Percentiles rank a stretch among this genome's conserved stretches.
These are phyloP conservation scores for Trichoderma brevicompactum DNA, from an alignment of 2,329 filamentous ascomycete genomes.

Conservation along the genomic window DNA sequence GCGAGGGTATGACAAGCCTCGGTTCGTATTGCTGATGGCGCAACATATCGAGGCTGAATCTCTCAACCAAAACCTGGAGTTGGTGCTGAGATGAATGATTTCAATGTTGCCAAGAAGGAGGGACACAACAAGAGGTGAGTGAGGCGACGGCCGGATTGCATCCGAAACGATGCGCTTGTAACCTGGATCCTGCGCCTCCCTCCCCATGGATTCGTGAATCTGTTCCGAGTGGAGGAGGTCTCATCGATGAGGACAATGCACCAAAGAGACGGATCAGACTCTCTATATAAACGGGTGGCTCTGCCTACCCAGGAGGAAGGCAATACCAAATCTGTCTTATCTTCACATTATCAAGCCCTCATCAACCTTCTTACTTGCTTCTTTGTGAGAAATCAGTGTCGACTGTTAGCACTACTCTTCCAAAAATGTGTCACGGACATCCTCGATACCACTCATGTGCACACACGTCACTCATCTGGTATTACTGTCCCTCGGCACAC, in stretches of 20 bases:
- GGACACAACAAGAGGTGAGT: not conserved
- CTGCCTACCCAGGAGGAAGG: not conserved
- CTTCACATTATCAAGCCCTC: not conserved
- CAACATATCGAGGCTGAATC: constrained; percentile 2
- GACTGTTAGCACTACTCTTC: rapidly evolving
- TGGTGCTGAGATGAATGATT: not conserved
- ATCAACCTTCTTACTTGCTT: not conserved
- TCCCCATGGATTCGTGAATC: not conserved
- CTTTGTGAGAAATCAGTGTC: not conserved
- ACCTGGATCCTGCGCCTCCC: not conserved
- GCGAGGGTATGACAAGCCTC: constrained; percentile 1
- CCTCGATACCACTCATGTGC: constrained; percentile 57
- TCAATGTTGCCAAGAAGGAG: not conserved
- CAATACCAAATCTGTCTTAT: not conserved
- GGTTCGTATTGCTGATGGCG: constrained; percentile 2
- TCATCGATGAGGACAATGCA: not conserved
- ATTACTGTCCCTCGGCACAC: constrained; percentile 53
- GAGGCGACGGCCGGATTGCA: not conserved
- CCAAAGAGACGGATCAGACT: not conserved
- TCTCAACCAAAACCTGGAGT: not conserved
- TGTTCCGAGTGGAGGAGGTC: not conserved
- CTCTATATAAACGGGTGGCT: constrained; percentile 1
- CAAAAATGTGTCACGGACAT: constrained; percentile 59
- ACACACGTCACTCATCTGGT: constrained; percentile 60
- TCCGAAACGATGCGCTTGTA: not conserved